Percentiles rank a stretch among this genome's conserved stretches.
Conservation (phyloP, 164 flowering plant genomes). For the Stephania japonica region DNA sequence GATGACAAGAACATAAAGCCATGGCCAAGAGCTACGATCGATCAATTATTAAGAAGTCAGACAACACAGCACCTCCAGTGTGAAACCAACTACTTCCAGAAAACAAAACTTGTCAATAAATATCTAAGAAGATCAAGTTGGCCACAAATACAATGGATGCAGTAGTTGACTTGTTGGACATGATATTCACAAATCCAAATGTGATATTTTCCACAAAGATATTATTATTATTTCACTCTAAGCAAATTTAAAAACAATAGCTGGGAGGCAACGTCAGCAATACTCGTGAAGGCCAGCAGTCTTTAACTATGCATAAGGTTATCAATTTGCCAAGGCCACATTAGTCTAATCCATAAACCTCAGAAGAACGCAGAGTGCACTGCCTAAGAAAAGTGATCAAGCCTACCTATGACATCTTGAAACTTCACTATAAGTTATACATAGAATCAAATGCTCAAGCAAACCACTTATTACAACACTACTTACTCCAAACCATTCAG, state of each 20-base stretch:
- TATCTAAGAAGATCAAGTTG: background rate
- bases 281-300: background rate
- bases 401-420: background rate
- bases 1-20: background rate
- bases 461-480: background rate
- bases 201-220: background rate
- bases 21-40: background rate
- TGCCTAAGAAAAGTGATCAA: background rate
- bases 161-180: background rate
- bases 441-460: background rate
- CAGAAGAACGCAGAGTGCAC: background rate
- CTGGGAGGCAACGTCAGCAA: background rate
- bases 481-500: background rate
- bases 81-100: background rate
- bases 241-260: too few species aligned
- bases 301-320: background rate
- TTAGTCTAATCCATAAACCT: background rate
- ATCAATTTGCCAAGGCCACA: background rate
- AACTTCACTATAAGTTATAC: background rate
- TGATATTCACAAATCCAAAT: too few species aligned
- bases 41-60: background rate
- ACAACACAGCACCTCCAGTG: background rate
- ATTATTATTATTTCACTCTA: background rate
- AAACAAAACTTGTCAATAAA: background rate
- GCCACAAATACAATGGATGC: background rate